Evolutionary conservation across 2,329 filamentous ascomycete species (phyloP), one percentile per base, ranked within the genome.

Genomic region (Ascochyta fabae): DNA sequence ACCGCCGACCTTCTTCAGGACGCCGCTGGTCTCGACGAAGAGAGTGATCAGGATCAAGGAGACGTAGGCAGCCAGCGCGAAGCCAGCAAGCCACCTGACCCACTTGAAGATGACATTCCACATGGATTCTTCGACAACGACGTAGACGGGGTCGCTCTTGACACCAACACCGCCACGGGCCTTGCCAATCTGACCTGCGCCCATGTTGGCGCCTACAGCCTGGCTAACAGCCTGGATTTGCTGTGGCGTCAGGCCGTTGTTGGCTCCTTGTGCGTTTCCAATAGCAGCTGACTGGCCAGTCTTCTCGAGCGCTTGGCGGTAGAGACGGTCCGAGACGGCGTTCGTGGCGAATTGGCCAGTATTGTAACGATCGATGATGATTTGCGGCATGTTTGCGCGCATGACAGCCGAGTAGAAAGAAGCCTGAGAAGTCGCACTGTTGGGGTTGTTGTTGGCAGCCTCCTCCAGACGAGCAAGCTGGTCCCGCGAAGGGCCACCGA

Each of bases 391-490:
- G 70, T 96, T 95, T 47, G 94, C 92, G 72, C 90, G 90, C 51
- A 97, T 83, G 13, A 99, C 85, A 41, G 93, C 88, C 72, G 94
- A 89, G 74, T 99, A 99, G 75, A 99, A 97, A 15, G 91, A 89
- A 74, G 94, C 95, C 75, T 99, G 95, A 19, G 92, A 88, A 39
- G 89, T 90, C 26, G 92, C 89, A 75, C 92, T 98, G 56, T 82
- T 85, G 1, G 95, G 92, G 68, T 96, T 96, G 76, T 92, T 90
- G 78, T 98, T 99, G 34, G 95, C 96, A 23, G 90, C 89, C 74
- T 93, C 89, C 78, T 99, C 95, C 65, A 93, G 84, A 64, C 91
- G 90, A 31, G 92, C 92, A 31, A 99, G 85, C 53, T 94, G 75
- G 61, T 82, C 85, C 47, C 81, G 80, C 19, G 76, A 80, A n/a